Base-by-base conservation (phyloP, 2,329 filamentous ascomycete species). In the Pseudogymnoascus sp. region DNA sequence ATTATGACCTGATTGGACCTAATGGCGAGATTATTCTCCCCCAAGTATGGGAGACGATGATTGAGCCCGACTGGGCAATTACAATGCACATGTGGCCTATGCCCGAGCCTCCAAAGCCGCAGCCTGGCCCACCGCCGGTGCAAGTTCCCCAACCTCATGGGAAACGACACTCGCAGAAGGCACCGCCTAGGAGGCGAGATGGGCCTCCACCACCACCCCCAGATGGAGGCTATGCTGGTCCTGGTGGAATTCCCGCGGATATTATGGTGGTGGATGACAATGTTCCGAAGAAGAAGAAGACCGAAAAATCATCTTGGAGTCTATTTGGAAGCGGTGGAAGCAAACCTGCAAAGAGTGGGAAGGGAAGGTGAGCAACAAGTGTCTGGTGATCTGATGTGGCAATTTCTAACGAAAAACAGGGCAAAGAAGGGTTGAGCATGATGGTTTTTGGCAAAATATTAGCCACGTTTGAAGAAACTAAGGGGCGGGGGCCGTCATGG, bases 21-120 rank as follows among this genome's bases (percentile, higher is more conserved):
- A 85, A 91, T 69, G 88, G 88, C 42, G 88, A 95, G 73, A 92
- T 93, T 67, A 93, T 95, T 69, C 83, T 95, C 42, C 89, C 90
- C 5, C 81, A 86, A 64, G 85, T 93, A 12, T 95, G 90, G 90
- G 90, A 93, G 68, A 89, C 86, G 69, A 87, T 91, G 51, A 80
- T 95, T 61, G 83, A 93, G 74, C 90, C 90, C 1, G 90, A 93
- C 73, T 89, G 86, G 86, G 77, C 81, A 47, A 81, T 88, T 66
- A 86, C 83, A 2, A 88, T 88, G 86, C 83, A 84, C 70, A 83
- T 86, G 80, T 86, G 83, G 84, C 83, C 83, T 8, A 80, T 85
- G 69, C 81, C 82, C 11, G 82, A 84, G 63, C 71, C 72, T 6
- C 64, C 67, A 59, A 62, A 62, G 66, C 76, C 76, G 60, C 75